Percentiles rank a stretch among this genome's conserved stretches.
Conservation (phyloP, 202 grass and related monocot genomes). For the Carex arenaria region DNA sequence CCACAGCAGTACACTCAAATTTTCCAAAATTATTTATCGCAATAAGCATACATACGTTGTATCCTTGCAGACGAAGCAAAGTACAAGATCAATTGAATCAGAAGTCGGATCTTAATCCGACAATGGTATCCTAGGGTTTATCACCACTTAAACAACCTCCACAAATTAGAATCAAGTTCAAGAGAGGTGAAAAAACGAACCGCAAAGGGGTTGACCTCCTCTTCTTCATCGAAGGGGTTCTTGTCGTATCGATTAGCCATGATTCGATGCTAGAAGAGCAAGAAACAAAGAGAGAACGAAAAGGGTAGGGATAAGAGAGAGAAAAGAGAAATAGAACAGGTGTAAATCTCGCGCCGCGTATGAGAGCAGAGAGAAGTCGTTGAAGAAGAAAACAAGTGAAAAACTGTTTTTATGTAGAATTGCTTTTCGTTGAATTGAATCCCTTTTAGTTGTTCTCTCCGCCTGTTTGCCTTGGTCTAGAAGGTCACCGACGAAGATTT, state of each 20-base stretch:
- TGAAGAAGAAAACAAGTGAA: background rate
- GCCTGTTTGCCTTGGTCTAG: background rate
- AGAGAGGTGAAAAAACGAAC: conserved; percentile 19
- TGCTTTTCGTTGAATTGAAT: background rate
- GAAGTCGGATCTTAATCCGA: background rate
- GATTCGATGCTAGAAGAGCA: background rate
- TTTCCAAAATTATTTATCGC: background rate
- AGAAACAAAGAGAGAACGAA: background rate
- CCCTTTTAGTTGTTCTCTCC: background rate
- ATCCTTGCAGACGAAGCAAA: background rate
- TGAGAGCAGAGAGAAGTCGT: conserved; percentile 8
- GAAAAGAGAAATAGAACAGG: background rate
- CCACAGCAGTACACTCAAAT: background rate
- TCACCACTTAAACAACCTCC: background rate
- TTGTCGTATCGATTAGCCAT: conserved; percentile 94
- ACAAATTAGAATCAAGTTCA: background rate
- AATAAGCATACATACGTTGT: background rate
- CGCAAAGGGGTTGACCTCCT: conserved; percentile 96
- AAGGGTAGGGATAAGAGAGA: background rate
- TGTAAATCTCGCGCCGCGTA: conserved; percentile 13
- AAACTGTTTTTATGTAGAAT: background rate
- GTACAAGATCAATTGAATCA: background rate
- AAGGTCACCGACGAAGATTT: background rate
- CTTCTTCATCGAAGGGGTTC: conserved; percentile 94
- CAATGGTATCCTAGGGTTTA: background rate